These are phyloP conservation scores for Actinidia arguta DNA, from an alignment of 179 eudicot genomes.

Conservation along the genomic window DNA sequence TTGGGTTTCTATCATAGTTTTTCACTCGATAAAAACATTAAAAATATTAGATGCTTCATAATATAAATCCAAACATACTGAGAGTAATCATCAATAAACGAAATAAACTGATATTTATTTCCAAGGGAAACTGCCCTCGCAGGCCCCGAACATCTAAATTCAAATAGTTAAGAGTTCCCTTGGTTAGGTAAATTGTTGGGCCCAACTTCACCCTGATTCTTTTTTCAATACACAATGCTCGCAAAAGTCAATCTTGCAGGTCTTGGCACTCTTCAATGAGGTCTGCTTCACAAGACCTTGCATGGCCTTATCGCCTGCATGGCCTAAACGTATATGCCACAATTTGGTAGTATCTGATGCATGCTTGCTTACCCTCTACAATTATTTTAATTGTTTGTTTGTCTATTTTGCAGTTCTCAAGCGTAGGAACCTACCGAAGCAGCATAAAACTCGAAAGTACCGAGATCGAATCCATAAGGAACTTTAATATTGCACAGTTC, in stretches of 20 bases:
- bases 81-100: background rate
- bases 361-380: no score
- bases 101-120: background rate
- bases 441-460: no score
- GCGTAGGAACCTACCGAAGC: no score
- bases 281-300: background rate
- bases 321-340: background rate
- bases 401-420: no score
- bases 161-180: background rate
- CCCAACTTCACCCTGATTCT: background rate
- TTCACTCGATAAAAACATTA: no score
- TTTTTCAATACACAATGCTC: background rate
- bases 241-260: background rate
- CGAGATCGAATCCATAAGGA: no score
- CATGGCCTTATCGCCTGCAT: background rate
- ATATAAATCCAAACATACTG: no score
- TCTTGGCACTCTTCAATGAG: background rate
- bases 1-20: background rate
- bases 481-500: no score
- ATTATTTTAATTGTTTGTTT: no score
- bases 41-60: no score
- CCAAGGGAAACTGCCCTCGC: background rate
- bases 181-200: background rate
- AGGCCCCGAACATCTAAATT: background rate
- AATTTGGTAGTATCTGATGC: background rate